Conservation (phyloP, 257 asterid genomes). For the Craterostigma plantagineum region DNA sequence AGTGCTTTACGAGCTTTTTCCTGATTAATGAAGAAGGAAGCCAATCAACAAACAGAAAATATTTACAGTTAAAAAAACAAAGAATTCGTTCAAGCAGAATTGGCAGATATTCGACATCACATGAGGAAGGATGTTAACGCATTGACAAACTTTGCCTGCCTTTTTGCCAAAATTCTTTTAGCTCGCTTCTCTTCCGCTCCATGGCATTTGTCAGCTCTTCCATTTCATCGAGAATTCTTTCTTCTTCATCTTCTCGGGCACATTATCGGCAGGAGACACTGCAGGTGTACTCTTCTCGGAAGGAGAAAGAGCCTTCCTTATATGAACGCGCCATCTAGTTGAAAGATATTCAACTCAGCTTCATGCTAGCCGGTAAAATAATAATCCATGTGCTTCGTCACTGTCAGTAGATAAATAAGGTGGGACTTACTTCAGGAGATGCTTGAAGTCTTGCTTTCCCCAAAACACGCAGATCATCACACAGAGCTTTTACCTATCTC, state of each 20-base stretch:
- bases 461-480: conserved; percentile 71
- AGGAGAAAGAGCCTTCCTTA: conserved; percentile 74
- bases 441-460: conserved; percentile 91
- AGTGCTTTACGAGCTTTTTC: conserved; percentile 84
- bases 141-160: conserved; percentile 43
- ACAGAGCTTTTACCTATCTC: conserved; percentile 58
- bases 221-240: conserved; percentile 56
- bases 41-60: background rate
- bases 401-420: background rate
- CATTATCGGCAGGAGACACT: conserved; percentile 21
- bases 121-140: background rate
- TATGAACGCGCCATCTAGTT: conserved; percentile 62
- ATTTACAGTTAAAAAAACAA: background rate
- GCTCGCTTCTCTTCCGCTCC: conserved; percentile 62
- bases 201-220: conserved; percentile 68
- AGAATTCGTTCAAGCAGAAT: background rate
- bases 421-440: conserved; percentile 53
- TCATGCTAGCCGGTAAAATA: background rate
- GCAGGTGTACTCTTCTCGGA: conserved; percentile 29
- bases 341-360: conserved; percentile 4
- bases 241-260: conserved; percentile 55
- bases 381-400: background rate
- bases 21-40: conserved; percentile 16
- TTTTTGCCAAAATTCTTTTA: conserved; percentile 50
- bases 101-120: too few species aligned